phyloP scores from a whole-genome alignment of 139 green algal species.

The Zygnema circumcarinatum region DNA sequence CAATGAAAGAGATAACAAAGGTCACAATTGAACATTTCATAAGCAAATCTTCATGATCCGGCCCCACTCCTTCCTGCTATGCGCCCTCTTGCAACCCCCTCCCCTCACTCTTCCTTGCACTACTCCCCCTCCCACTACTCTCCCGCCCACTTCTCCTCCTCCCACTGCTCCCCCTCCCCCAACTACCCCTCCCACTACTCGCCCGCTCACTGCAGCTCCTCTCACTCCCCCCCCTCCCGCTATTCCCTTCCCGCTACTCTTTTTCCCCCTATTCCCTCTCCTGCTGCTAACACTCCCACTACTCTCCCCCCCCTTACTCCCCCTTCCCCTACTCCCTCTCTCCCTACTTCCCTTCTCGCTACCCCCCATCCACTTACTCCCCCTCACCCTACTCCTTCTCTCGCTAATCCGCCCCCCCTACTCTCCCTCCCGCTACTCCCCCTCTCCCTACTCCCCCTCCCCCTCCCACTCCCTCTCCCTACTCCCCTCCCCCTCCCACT shows the following conservation, averaged over 20 bases:
- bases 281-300: not conserved
- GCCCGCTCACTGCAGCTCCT: not conserved
- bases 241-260: not conserved
- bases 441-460: not conserved
- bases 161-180: not conserved
- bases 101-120: not conserved
- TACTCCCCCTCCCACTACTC: not conserved
- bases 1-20: too few species aligned
- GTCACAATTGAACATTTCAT: too few species aligned
- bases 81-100: not conserved
- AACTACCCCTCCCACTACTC: not conserved
- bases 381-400: not conserved
- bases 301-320: not conserved
- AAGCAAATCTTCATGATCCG: too few species aligned
- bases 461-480: not conserved
- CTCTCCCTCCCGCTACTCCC: not conserved
- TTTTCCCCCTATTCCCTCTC: not conserved
- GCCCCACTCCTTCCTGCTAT: not conserved
- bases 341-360: not conserved
- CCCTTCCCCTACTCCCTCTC: not conserved
- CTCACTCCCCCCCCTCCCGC: too few species aligned
- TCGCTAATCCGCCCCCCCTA: not conserved
- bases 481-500: not conserved
- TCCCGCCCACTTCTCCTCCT: not conserved
- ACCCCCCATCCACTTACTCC: not conserved